Evolutionary conservation across 2,329 filamentous ascomycete genomes (phyloP), one percentile per base, ranked within the genome.

Genomic region (Ceratocystis variospora): DNA sequence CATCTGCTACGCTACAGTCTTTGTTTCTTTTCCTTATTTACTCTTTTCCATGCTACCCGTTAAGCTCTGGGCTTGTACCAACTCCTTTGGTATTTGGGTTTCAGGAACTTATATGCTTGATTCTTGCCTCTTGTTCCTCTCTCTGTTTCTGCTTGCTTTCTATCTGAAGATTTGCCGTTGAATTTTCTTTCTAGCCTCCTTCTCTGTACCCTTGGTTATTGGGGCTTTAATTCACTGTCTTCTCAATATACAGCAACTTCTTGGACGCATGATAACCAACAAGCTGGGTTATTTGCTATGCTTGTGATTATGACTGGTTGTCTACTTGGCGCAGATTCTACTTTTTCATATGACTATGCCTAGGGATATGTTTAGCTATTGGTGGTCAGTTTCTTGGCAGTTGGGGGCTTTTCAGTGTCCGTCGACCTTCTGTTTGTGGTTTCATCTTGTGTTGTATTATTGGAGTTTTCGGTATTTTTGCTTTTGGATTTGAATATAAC

Each of bases 1-100:
- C 65, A 45, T 45, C 62, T 64, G 65, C 46, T 63, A 48, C 45
- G 62, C 41, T 48, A 19, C 33, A 61, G 63, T 50, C 15, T 59
- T 50, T 61, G 22, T 67, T 46, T 45, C 57, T 68, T 63, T 64
- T 63, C 15, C 22, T 28, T 28, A 41, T n/a, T 31, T 48, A 44
- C 25, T 57, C 31, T 63, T 37, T n/a, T 33, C 50, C 7, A 28
- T 22, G n/a, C 19, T 28, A 50, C 25, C 10, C 8, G 8, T 17
- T 37, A 8, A 28, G 22, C 31, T 10, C 46, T 10, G 17, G 46
- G 17, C 2, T 19, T 48, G 37, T 41, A 41, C 37, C 37, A 41
- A 41, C 12, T 41, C 59, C 55, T 46, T 63, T 48, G 67, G 25
- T 63, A 62, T 66, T 25, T 62, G 25, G 19, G 12, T 33, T 31